Base-by-base conservation (phyloP, 805 yeast species). In the Candida broadrunensis region DNA sequence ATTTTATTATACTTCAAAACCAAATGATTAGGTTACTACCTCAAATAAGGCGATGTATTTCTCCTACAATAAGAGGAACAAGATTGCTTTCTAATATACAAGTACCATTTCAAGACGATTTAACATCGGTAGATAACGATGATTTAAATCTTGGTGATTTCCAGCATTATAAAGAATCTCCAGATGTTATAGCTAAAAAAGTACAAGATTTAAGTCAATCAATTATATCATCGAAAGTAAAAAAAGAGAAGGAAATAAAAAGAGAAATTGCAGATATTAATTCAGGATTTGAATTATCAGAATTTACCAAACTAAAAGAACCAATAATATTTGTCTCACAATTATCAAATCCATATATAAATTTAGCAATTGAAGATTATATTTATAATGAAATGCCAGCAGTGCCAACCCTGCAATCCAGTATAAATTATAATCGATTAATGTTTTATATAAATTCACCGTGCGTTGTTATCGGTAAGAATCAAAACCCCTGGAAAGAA, bases 401-500 rank as follows among this genome's bases (percentile, higher is more conserved):
- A 0, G 58, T 58, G 7, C 36, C 35, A 4, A n/a, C n/a, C n/a
- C n/a, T n/a, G n/a, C 42, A 31, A 1, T 37, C 45, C 13, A 37
- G 41, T 3, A 42, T 48, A 4, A 54, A 60, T 26, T 67, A 65
- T 36, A 75, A 78, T 42, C 61, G 95, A 41, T 64, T 93, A 21
- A 56, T 88, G 43, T 71, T 91, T 40, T 93, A 93, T 57, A 70
- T 74, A 26, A 93, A 93, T 56, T 59, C 77, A 2, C 88, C 91
- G 1, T 87, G 96, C 58, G 88, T 89, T n/a, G 96, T 93, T 2
- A 71, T 93, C 11, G 99, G 99, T 0, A 88, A 95, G 55, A 93
- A 93, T 56, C 99, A 93, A 61, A 93, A 89, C 47, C 95, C 97
- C 2, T 91, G 91, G 88, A 78, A 81, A 43, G 99, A 93, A 57